These are phyloP conservation scores for Brassica napus DNA, from an alignment of 345 rosid genomes.

Conservation along the genomic window DNA sequence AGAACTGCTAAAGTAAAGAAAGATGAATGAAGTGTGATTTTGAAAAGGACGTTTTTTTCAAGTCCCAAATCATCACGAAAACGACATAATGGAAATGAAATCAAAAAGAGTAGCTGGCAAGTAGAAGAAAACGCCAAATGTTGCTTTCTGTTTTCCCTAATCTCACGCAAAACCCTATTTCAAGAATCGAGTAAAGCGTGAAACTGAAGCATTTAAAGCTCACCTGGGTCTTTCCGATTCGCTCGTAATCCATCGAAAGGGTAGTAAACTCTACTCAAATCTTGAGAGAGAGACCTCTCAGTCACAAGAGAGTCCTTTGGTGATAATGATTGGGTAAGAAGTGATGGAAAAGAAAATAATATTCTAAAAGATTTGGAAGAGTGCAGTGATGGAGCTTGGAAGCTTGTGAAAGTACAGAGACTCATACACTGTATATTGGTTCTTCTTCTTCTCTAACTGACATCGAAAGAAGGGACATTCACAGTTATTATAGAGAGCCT, in stretches of 20 bases:
- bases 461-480: conserved; percentile 35
- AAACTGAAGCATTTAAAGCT: conserved; percentile 26
- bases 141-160: conserved; percentile 18
- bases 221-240: conserved; percentile 77
- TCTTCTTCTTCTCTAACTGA: conserved; percentile 24
- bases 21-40: conserved; percentile 6
- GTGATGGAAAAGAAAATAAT: neutral
- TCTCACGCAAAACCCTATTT: conserved; percentile 30
- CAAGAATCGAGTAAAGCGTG: conserved; percentile 29
- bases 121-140: conserved; percentile 13
- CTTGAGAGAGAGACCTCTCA: conserved; percentile 14
- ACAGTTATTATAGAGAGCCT: conserved; percentile 31
- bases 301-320: conserved; percentile 18
- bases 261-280: conserved; percentile 32
- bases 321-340: conserved; percentile 16
- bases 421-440: conserved; percentile 24
- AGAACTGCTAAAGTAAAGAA: neutral
- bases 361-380: conserved; percentile 14
- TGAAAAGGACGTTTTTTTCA: conserved; percentile 13
- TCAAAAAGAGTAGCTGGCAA: neutral
- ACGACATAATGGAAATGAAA: conserved; percentile 14
- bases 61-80: too few species aligned
- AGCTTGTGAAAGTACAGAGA: conserved; percentile 39
- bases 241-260: conserved; percentile 73
- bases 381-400: conserved; percentile 35